A percentile compares a stretch with the other conserved stretches of the same genome.
phyloP scores from a whole-genome alignment of 805 yeast genomes.

The Candida peoriensis region DNA sequence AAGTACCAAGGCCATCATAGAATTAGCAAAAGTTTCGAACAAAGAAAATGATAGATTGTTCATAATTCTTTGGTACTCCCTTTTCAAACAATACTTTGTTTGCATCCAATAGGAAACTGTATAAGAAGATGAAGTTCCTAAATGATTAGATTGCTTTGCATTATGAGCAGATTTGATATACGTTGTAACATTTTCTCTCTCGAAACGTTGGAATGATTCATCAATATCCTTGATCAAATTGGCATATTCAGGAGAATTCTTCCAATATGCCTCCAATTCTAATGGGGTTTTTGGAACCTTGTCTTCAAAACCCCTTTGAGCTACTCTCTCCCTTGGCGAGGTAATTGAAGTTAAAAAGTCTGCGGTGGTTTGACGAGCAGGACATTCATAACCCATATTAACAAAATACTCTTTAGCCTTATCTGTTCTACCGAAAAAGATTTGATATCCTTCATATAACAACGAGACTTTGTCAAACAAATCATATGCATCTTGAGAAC shows the following conservation, averaged over 20 bases:
- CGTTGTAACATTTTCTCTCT: constrained; percentile 19
- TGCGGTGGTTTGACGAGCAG: constrained; percentile 63
- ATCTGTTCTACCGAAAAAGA: constrained; percentile 56
- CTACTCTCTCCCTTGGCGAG: constrained; percentile 55
- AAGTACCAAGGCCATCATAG: constrained; percentile 46
- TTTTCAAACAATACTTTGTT: constrained; percentile 35
- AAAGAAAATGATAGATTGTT: constrained; percentile 43
- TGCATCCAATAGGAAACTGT: constrained; percentile 47
- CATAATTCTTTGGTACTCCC: constrained; percentile 42
- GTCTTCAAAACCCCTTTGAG: constrained; percentile 42
- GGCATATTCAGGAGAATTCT: constrained; percentile 40
- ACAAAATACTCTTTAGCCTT: constrained; percentile 54
- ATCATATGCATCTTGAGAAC: constrained; percentile 61
- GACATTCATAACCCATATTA: constrained; percentile 61
- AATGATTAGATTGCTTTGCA: constrained; percentile 44
- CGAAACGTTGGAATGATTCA: constrained; percentile 8
- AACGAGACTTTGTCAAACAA: constrained; percentile 60
- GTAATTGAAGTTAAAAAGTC: constrained; percentile 69
- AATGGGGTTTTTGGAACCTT: constrained; percentile 56
- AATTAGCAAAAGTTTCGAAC: constrained; percentile 38
- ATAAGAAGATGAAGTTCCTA: constrained; percentile 42
- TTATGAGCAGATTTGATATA: constrained; percentile 35
- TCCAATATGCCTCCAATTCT: constrained; percentile 61
- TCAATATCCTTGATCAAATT: constrained; percentile 37
- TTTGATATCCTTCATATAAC: constrained; percentile 54